A percentile compares a stretch with the other conserved stretches of the same genome.
Conservation (phyloP, 176 grass and related monocot species). For the Triticum timopheevii region DNA sequence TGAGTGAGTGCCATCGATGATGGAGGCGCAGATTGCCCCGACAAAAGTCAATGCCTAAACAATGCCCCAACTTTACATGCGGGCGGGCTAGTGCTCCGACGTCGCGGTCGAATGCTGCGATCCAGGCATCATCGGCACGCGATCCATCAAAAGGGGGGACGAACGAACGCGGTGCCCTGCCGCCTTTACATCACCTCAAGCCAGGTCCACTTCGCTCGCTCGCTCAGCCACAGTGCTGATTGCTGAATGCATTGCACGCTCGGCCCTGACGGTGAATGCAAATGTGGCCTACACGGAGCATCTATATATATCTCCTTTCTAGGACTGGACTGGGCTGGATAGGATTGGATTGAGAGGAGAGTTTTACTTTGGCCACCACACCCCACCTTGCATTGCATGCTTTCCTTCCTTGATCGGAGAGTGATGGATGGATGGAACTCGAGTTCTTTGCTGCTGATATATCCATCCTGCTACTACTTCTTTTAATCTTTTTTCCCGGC, state of each 20-base stretch:
- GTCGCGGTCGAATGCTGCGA: constrained; percentile 34
- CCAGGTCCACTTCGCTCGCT: constrained; percentile 21
- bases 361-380: neutral
- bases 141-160: neutral
- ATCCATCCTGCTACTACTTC: neutral
- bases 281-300: constrained; percentile 18
- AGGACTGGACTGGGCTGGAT: too few species aligned
- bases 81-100: constrained; percentile 24
- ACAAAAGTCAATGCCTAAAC: constrained; percentile 37
- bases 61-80: constrained; percentile 26
- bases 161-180: neutral
- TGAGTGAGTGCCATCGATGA: neutral
- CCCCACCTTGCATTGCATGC: constrained; percentile 13
- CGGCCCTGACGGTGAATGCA: neutral
- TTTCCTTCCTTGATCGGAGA: constrained; percentile 26
- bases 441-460: neutral
- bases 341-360: neutral
- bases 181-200: constrained; percentile 38
- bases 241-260: constrained; percentile 20
- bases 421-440: constrained; percentile 9
- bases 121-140: constrained; percentile 19
- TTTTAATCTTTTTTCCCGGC: too few species aligned
- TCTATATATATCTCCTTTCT: constrained; percentile 5
- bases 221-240: constrained; percentile 1
- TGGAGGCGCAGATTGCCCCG: neutral